Percentiles rank a stretch among this genome's conserved stretches.
Evolutionary conservation across 441 rosid species (phyloP).

Genomic region (Populus hybrid): DNA sequence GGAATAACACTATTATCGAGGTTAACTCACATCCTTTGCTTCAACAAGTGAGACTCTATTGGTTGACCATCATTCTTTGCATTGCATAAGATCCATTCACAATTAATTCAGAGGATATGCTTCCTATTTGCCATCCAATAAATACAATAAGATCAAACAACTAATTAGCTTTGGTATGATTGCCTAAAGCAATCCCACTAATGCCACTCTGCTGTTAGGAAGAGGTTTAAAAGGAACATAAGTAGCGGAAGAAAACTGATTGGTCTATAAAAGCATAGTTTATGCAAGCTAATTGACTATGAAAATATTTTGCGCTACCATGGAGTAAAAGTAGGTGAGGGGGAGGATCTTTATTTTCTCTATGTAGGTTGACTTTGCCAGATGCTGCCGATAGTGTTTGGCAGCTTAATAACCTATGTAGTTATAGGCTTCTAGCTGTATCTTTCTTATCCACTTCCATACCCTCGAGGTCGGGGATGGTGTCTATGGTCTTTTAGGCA

Average conservation of each 20-base stretch:
- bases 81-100: neutral
- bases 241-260: neutral
- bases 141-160: neutral
- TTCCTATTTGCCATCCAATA: neutral
- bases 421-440: neutral
- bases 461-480: neutral
- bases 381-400: neutral
- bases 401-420: neutral
- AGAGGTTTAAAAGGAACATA: neutral
- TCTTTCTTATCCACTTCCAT: neutral
- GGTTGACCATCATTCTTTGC: too few relatives aligned
- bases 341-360: too few relatives aligned
- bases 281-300: neutral
- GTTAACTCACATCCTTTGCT: neutral
- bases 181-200: neutral
- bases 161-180: neutral
- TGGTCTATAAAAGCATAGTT: neutral
- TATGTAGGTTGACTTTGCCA: neutral
- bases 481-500: too few relatives aligned
- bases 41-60: neutral
- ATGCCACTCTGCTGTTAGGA: neutral
- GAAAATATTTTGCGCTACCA: neutral
- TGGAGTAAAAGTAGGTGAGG: neutral
- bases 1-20: neutral
- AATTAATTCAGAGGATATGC: neutral